Percentiles rank a stretch among this genome's conserved stretches.
These are phyloP conservation scores for Penicillium roqueforti DNA, from an alignment of 495 filamentous ascomycete genomes.

Conservation along the genomic window DNA sequence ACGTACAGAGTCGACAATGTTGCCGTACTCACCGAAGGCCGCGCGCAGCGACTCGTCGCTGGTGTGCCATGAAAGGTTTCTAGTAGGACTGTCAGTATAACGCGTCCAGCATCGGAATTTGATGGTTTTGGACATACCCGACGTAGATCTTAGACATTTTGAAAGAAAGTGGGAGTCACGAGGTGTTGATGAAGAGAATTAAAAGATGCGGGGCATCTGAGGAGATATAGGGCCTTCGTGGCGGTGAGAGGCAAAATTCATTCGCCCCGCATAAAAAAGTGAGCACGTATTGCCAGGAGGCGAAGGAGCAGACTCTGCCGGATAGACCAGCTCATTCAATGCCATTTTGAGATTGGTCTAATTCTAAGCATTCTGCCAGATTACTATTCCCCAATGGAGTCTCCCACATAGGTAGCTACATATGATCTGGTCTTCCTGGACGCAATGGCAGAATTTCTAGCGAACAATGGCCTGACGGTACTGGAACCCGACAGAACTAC, in stretches of 20 bases:
- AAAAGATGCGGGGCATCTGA: conserved; percentile 7
- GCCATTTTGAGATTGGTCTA: background rate
- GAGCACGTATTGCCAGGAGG: background rate
- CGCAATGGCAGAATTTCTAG: background rate
- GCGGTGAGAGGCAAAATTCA: conserved; percentile 5
- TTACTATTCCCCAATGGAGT: background rate
- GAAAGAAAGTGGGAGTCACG: conserved; percentile 1
- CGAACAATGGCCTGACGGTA: background rate
- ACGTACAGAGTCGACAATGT: conserved; percentile 13
- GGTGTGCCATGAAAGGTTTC: conserved; percentile 18
- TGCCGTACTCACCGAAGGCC: conserved; percentile 11
- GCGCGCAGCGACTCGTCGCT: conserved; percentile 6
- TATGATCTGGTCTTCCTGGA: background rate
- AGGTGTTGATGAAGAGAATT: conserved; percentile 8
- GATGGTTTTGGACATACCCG: conserved; percentile 3
- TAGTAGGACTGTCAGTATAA: background rate
- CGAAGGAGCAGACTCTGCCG: background rate
- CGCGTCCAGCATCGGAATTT: background rate
- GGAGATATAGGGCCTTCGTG: conserved; percentile 1
- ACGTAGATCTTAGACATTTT: conserved; percentile 20
- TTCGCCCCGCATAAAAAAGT: background rate
- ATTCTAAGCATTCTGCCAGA: background rate
- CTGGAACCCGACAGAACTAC: background rate
- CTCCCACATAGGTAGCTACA: background rate
- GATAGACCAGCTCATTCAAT: background rate